These are phyloP conservation scores for Euryodendron excelsum DNA, from an alignment of 148 eudicot genomes.

Conservation along the genomic window DNA sequence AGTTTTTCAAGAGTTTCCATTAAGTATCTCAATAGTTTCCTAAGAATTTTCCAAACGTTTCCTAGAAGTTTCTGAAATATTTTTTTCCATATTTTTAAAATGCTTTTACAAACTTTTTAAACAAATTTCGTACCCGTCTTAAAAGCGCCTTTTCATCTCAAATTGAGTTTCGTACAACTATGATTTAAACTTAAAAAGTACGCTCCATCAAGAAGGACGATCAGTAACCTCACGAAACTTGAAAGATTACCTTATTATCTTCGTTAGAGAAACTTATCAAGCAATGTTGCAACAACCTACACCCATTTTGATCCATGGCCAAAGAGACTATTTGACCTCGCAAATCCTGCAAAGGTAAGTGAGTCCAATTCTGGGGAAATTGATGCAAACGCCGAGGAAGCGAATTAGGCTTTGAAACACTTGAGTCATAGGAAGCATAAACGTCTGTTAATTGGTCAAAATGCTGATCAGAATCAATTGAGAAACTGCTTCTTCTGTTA, in stretches of 20 bases:
- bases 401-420: background rate
- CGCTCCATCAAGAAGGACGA: background rate
- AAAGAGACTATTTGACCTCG: constrained; percentile 24
- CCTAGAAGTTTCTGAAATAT: too few relatives aligned
- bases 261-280: constrained; percentile 30
- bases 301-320: constrained; percentile 32
- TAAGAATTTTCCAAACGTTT: too few relatives aligned
- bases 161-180: too few relatives aligned
- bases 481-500: background rate
- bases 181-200: too few relatives aligned
- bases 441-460: too few relatives aligned
- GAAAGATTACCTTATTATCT: constrained; percentile 34
- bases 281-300: constrained; percentile 33
- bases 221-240: background rate
- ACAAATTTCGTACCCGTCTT: too few relatives aligned
- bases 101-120: too few relatives aligned
- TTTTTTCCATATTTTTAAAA: too few relatives aligned
- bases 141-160: too few relatives aligned
- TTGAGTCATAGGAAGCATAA: background rate
- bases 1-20: too few relatives aligned
- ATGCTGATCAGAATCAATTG: background rate
- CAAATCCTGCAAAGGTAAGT: constrained; percentile 10
- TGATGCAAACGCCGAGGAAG: background rate
- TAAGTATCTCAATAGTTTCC: too few relatives aligned
- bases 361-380: background rate